Evolutionary conservation across 2,329 filamentous ascomycete genomes (phyloP), one percentile per base, ranked within the genome.

Genomic region (Delphinella strobiligena): DNA sequence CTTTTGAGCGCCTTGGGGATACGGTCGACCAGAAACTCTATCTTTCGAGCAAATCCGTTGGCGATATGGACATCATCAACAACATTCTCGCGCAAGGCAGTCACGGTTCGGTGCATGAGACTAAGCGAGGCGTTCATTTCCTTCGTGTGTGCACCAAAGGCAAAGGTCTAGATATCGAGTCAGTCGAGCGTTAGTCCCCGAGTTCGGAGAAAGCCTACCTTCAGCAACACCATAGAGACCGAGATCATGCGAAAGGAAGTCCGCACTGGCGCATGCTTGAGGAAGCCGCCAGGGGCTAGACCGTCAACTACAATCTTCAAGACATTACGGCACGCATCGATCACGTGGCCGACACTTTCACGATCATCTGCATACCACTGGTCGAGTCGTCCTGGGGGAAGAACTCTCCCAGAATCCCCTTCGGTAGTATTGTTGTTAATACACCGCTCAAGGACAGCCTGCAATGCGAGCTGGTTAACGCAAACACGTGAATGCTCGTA

Each of bases 401-500:
- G 69, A 1, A 64, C 60, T 33, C 62, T 62, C n/a, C 61, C 57
- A 16, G 49, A 36, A 49, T 61, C 49, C 50, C 55, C 56, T 29
- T 55, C 50, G 8, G 48, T 42, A 2, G 52, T 51, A n/a, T 34
- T 36, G 32, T 46, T 43, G 45, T 74, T 87, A 5, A 86, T 89
- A 61, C 85, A 94, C 44, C 88, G 77, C 61, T 95, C 89, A 4
- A 96, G 86, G 3, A 96, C 87, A 16, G 91, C 91, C 62, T 98
- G 91, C 2, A 98, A 67, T 2, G 88, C 88, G 2, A 98, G 69
- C 1, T 88, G 94, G 59, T 96, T 95, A 63, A 95, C 75, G 55
- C 96, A 96, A 37, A 95, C 82, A 52, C 89, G 77, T 18, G 89
- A 86, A 56, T 95, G 95, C 54, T 96, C 86, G 54, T 91, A 95